These are phyloP conservation scores for Hibiscus trionum DNA, from an alignment of 345 rosid genomes.

Conservation along the genomic window DNA sequence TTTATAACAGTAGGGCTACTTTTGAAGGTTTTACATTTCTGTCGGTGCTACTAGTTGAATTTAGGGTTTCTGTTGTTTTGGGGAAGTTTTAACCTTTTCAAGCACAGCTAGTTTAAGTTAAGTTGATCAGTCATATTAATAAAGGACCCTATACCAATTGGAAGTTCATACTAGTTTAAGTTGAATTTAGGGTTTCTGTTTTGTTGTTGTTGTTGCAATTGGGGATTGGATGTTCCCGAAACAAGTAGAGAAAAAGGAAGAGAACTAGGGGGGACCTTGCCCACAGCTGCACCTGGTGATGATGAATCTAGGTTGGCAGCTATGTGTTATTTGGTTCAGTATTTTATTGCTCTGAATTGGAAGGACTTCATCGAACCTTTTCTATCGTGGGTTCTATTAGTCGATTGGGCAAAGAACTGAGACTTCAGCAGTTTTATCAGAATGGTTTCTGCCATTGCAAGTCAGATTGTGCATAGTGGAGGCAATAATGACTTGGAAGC, in stretches of 20 bases:
- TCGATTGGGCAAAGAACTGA: background rate
- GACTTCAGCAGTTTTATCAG: background rate
- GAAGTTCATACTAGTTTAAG: too few species aligned
- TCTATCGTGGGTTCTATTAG: background rate
- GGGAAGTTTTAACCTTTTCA: background rate
- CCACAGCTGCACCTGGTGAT: background rate
- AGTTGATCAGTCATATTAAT: too few species aligned
- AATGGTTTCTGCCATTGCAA: background rate
- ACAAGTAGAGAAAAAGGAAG: background rate
- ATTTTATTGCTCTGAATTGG: background rate
- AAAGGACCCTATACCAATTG: too few species aligned
- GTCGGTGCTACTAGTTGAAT: background rate
- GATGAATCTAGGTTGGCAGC: background rate
- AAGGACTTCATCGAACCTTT: background rate
- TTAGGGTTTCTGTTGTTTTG: constrained; percentile 12
- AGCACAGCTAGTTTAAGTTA: background rate
- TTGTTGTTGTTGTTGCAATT: background rate
- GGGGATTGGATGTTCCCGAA: background rate
- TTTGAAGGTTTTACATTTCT: constrained; percentile 3
- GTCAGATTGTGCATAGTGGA: background rate
- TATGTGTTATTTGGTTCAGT: background rate
- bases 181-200: too few species aligned
- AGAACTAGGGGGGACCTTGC: background rate
- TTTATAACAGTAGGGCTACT: constrained; percentile 6
- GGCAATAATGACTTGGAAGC: background rate